Percentiles rank a stretch among this genome's conserved stretches.
These are phyloP conservation scores for Fusarium tricinctum DNA, from an alignment of 2,329 filamentous ascomycete species.

Conservation along the genomic window DNA sequence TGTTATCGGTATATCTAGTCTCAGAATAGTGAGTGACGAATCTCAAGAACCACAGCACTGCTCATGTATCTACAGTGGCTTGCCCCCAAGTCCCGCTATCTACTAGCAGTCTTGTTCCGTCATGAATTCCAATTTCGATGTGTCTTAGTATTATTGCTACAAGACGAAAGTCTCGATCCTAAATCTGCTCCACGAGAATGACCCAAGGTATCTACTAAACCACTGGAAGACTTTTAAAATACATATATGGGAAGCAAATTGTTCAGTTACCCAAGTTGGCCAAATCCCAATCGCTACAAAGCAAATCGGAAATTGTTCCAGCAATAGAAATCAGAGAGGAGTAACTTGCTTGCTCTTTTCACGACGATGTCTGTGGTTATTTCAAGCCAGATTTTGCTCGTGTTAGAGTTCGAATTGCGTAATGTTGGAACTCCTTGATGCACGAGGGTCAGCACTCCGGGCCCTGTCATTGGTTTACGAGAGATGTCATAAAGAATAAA, in stretches of 20 bases:
- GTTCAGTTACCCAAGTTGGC: not conserved
- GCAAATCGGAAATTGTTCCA: not conserved
- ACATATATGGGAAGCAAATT: not conserved
- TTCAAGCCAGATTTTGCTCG: not conserved
- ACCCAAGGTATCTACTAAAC: not conserved
- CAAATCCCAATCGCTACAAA: not conserved
- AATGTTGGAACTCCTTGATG: not conserved
- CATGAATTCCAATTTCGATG: too few relatives aligned
- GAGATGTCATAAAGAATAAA: not conserved
- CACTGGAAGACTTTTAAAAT: not conserved
- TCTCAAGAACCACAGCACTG: too few relatives aligned
- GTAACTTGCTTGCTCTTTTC: not conserved
- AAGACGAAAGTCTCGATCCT: not conserved
- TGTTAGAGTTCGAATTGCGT: not conserved
- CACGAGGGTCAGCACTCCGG: not conserved
- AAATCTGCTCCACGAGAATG: not conserved
- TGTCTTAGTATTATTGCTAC: too few relatives aligned
- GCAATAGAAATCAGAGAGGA: not conserved
- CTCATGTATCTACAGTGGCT: too few relatives aligned
- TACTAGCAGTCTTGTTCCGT: too few relatives aligned
- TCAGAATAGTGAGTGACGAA: too few relatives aligned
- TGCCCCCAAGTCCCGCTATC: too few relatives aligned
- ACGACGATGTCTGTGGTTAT: not conserved
- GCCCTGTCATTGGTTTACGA: too few relatives aligned
- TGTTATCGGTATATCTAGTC: too few relatives aligned